Conservation (phyloP, 1,284 basidiomycete species). For the Coniophora puteana region DNA sequence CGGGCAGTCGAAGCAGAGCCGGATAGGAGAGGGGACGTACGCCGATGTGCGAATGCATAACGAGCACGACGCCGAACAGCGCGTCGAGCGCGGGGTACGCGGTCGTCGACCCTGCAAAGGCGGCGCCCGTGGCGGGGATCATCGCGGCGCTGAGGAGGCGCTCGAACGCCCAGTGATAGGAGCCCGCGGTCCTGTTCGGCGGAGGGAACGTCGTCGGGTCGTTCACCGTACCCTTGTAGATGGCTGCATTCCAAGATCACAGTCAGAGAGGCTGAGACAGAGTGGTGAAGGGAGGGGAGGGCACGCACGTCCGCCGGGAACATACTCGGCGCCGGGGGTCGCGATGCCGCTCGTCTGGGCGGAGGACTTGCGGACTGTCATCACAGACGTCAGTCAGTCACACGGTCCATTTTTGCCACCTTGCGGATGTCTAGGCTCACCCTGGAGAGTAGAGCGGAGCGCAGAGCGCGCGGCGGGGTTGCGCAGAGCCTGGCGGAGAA, state of each 20-base stretch:
- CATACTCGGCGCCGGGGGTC: conserved; percentile 36
- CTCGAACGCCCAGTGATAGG: conserved; percentile 98
- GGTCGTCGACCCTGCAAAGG: conserved; percentile 69
- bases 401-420: neutral
- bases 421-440: conserved; percentile 16
- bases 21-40: conserved; percentile 47
- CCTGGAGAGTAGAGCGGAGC: conserved; percentile 32
- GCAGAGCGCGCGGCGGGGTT: conserved; percentile 40
- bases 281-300: conserved; percentile 1
- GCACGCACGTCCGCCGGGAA: conserved; percentile 69
- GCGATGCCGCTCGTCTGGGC: no score
- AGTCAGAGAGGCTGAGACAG: conserved; percentile 2
- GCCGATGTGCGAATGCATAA: conserved; percentile 95
- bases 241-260: conserved; percentile 55
- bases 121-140: conserved; percentile 83
- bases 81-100: conserved; percentile 86
- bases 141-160: conserved; percentile 85
- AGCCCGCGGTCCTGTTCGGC: conserved; percentile 81
- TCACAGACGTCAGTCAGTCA: conserved; percentile 21
- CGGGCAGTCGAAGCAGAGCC: neutral
- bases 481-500: no score
- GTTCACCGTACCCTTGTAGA: conserved; percentile 93
- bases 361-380: no score
- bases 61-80: conserved; percentile 78
- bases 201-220: conserved; percentile 90